phyloP scores from a whole-genome alignment of 2,329 filamentous ascomycete genomes.

The Stemphylium lycopersici region DNA sequence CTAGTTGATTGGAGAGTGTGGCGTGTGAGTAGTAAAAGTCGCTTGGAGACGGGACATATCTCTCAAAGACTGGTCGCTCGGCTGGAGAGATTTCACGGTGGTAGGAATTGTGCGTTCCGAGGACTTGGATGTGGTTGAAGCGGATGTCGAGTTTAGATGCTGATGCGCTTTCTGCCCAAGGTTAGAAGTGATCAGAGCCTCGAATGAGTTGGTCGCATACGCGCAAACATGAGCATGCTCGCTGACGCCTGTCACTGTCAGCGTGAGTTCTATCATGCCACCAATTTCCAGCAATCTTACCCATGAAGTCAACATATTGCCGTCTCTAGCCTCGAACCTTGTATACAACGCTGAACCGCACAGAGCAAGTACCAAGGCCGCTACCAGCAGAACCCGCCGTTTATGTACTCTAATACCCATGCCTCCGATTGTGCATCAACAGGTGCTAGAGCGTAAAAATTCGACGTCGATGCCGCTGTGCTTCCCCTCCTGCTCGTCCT shows the following conservation, averaged over 20 bases:
- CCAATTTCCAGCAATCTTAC: constrained; percentile 6
- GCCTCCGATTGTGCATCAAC: background rate
- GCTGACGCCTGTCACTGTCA: constrained; percentile 19
- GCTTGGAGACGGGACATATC: constrained; percentile 45
- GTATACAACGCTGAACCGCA: background rate
- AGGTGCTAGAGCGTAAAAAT: constrained; percentile 13
- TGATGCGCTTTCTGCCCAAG: constrained; percentile 20
- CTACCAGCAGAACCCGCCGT: constrained; percentile 11
- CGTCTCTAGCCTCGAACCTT: background rate
- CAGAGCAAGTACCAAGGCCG: constrained; percentile 2
- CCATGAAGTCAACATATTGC: constrained; percentile 20
- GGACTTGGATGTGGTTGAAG: constrained; percentile 60
- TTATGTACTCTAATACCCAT: constrained; percentile 20
- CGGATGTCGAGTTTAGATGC: constrained; percentile 43
- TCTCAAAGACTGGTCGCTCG: constrained; percentile 52
- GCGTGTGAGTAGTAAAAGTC: constrained; percentile 59
- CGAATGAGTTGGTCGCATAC: constrained; percentile 8
- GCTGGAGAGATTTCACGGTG: constrained; percentile 54
- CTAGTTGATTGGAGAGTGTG: constrained; percentile 52
- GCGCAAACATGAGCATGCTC: constrained; percentile 28
- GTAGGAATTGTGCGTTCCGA: constrained; percentile 61
- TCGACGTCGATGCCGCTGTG: constrained; percentile 6
- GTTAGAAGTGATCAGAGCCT: constrained; percentile 3
- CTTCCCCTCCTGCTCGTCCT: background rate
- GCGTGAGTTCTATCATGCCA: background rate